phyloP scores from a whole-genome alignment of 176 grass and related monocot genomes.

The Echinochloa phyllopogon region DNA sequence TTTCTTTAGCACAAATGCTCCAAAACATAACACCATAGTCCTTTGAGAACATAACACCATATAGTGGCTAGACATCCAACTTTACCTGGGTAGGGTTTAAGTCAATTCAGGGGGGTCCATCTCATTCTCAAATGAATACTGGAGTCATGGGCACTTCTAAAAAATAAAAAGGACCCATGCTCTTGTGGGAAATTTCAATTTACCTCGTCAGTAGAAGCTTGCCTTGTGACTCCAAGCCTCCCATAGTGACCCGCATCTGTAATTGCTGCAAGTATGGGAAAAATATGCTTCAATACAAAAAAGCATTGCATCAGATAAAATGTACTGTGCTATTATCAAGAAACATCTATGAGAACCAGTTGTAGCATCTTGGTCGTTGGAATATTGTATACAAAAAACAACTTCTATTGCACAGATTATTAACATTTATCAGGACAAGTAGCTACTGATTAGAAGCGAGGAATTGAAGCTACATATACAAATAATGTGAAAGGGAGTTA shows the following conservation, averaged over 20 bases:
- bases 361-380: background rate
- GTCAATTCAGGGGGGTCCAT: background rate
- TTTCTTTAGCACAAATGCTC: background rate
- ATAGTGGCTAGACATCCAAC: slow-evolving; percentile 17
- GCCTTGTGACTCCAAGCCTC: slow-evolving; percentile 68
- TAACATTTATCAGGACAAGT: background rate
- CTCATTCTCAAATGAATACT: background rate
- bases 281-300: slow-evolving; percentile 7
- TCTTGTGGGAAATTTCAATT: background rate
- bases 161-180: background rate
- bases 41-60: slow-evolving; percentile 1
- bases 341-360: background rate
- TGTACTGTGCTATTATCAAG: background rate
- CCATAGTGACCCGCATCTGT: slow-evolving; percentile 92
- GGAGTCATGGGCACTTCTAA: background rate
- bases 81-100: background rate
- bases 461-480: background rate
- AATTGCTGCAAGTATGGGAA: slow-evolving; percentile 67
- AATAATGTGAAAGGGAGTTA: background rate
- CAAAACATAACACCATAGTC: background rate
- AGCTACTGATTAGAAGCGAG: background rate
- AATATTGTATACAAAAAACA: too few relatives aligned
- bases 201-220: slow-evolving; percentile 71
- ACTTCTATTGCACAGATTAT: background rate
- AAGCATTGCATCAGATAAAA: background rate